Conservation (phyloP, 768 basidiomycete genomes). For the Lanmaoa rubissima region DNA sequence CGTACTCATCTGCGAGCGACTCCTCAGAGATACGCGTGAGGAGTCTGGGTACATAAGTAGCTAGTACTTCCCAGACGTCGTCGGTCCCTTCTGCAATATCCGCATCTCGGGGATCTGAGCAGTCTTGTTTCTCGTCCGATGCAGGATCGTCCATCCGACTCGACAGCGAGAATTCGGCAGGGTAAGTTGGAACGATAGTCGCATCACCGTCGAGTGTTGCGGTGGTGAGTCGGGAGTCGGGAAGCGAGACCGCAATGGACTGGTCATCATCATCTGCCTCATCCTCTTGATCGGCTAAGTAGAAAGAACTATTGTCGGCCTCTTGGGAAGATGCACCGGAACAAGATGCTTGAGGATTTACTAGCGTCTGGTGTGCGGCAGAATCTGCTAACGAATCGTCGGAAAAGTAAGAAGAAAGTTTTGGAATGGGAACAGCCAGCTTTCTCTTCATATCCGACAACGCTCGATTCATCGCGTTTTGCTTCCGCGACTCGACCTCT, state of each 20-base stretch:
- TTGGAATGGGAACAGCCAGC: conserved; percentile 9
- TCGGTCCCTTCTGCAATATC: neutral
- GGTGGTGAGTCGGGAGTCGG: neutral
- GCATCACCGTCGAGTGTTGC: neutral
- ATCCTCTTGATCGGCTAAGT: conserved; percentile 8
- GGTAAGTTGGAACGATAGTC: neutral
- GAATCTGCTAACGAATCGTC: conserved; percentile 5
- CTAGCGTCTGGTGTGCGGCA: neutral
- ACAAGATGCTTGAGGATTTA: neutral
- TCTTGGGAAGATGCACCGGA: neutral
- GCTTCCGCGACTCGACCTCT: conserved; percentile 11
- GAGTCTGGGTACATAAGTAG: neutral
- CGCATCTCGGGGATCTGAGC: neutral
- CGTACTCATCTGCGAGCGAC: conserved; percentile 2
- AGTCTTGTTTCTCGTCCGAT: neutral
- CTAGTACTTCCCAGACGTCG: conserved; percentile 1
- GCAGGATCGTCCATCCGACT: neutral
- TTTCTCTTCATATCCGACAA: conserved; percentile 8
- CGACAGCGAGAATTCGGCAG: neutral
- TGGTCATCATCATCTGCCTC: neutral
- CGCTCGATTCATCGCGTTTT: conserved; percentile 1
- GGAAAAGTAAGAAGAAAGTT: conserved; percentile 8
- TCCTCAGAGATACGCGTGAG: conserved; percentile 11
- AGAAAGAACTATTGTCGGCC: neutral
- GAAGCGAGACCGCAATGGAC: neutral